Conservation (phyloP, 176 grass and related monocot genomes). For the Canna indica region DNA sequence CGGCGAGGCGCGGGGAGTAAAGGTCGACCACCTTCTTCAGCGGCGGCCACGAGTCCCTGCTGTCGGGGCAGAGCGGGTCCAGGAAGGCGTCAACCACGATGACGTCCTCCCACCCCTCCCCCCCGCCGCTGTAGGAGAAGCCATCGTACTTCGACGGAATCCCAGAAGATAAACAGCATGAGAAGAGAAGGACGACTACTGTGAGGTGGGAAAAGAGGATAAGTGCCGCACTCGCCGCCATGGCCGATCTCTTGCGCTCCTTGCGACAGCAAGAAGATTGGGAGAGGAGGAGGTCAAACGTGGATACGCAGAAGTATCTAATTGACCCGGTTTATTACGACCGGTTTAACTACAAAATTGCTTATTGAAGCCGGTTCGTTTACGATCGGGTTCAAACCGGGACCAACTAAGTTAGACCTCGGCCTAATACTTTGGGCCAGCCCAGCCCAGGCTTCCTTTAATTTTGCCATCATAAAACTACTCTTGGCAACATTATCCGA, state of each 20-base stretch:
- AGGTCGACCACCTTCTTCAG: constrained; percentile 53
- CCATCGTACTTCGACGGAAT: constrained; percentile 60
- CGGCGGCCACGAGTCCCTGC: constrained; percentile 55
- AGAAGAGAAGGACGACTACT: constrained; percentile 24
- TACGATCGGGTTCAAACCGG: too few relatives aligned
- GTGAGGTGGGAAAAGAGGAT: constrained; percentile 21
- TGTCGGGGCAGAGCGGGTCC: constrained; percentile 86
- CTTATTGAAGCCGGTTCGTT: too few relatives aligned
- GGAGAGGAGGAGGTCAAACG: too few relatives aligned
- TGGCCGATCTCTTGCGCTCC: constrained; percentile 4
- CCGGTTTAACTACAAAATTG: too few relatives aligned
- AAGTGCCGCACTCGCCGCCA: constrained; percentile 31
- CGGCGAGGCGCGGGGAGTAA: constrained; percentile 42
- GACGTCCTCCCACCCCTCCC: constrained; percentile 37
- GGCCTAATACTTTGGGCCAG: too few relatives aligned
- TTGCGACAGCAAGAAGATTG: not conserved
- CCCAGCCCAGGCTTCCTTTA: too few relatives aligned
- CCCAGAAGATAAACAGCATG: constrained; percentile 31
- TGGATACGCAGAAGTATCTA: too few relatives aligned
- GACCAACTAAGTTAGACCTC: too few relatives aligned
- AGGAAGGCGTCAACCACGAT: constrained; percentile 85
- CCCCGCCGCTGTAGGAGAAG: constrained; percentile 38
- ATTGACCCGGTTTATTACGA: too few relatives aligned
- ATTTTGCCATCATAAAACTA: too few relatives aligned
- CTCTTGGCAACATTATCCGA: too few relatives aligned